These are phyloP conservation scores for Alternaria conjuncta DNA, from an alignment of 2,329 filamentous ascomycete genomes.

Conservation along the genomic window DNA sequence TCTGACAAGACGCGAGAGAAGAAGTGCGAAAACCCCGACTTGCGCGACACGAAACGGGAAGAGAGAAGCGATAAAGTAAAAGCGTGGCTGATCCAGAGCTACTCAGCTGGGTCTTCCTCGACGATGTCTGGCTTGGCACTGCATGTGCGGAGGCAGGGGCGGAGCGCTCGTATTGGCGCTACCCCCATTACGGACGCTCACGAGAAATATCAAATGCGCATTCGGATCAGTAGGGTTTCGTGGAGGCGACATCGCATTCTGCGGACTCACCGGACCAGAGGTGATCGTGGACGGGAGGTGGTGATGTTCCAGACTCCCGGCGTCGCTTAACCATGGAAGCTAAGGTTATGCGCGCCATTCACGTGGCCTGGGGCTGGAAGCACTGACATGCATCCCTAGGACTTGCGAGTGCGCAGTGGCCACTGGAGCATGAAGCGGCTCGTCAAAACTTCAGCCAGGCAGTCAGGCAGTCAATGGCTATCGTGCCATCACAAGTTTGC, in stretches of 20 bases:
- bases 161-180: not conserved
- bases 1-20: slow-evolving; percentile 3
- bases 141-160: not conserved
- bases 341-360: not conserved
- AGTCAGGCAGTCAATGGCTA: not conserved
- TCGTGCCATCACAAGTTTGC: not conserved
- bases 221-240: not conserved
- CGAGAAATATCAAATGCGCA: not conserved
- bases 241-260: not conserved
- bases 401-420: not conserved
- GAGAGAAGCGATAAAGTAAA: slow-evolving; percentile 12
- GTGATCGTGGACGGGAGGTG: not conserved
- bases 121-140: not conserved
- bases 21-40: not conserved
- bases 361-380: not conserved
- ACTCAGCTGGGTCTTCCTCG: slow-evolving; percentile 18
- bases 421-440: not conserved
- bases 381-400: not conserved
- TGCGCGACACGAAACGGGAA: slow-evolving; percentile 3
- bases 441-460: not conserved
- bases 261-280: not conserved
- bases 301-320: not conserved
- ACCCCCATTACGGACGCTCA: not conserved
- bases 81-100: slow-evolving; percentile 25
- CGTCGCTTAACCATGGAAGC: not conserved